Base-by-base conservation (phyloP, 176 grass and related monocot genomes). In the Rhynchospora breviuscula region DNA sequence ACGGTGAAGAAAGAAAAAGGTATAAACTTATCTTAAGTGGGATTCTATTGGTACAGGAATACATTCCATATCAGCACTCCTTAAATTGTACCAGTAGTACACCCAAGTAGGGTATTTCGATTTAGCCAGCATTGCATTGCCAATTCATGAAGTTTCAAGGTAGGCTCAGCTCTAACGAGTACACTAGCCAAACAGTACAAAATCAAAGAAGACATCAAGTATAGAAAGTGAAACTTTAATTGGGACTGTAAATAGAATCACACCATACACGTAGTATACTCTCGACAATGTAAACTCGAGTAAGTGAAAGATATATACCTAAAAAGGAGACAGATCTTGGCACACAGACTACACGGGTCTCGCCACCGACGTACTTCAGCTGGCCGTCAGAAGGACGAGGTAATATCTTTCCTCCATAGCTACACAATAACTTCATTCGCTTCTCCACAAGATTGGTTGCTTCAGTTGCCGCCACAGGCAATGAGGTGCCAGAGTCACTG, bases 371-470 rank as follows among this genome's bases (percentile, higher is more conserved):
- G 82, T 93, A 99, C 74, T 95, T 95, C 67, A 99, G 89, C 31
- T n/a, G 81, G 67, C 97, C 91, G 14, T 99, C 93, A 11, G 76
- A 88, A 8, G 85, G 89, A 6, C 91, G 91, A 23, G 89, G 97
- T 25, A 90, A 44, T 85, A 99, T 99, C 85, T 86, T 92, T 81
- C 97, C 97, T 62, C 91, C 96, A 67, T 88, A 98, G 81, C 96
- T 91, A 89, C 96, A 98, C 35, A 95, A 93, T 31, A 98, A 73
- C 91, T 95, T 98, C 67, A 94, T 71, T 4, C 92, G 92, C 31
- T 80, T 49, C 12, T 63, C 85, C 26, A 48, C 10, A 15, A 0
- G 60, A 12, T 21, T 63, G 9, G 4, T 19, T 6, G 9, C 8
- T 8, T 78, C 51, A 56, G 48, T 57, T 78, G 25, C 57, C 11